These are phyloP conservation scores for Rhizopus sp. DNA, from an alignment of 371 early-diverging fungal species.

Conservation along the genomic window DNA sequence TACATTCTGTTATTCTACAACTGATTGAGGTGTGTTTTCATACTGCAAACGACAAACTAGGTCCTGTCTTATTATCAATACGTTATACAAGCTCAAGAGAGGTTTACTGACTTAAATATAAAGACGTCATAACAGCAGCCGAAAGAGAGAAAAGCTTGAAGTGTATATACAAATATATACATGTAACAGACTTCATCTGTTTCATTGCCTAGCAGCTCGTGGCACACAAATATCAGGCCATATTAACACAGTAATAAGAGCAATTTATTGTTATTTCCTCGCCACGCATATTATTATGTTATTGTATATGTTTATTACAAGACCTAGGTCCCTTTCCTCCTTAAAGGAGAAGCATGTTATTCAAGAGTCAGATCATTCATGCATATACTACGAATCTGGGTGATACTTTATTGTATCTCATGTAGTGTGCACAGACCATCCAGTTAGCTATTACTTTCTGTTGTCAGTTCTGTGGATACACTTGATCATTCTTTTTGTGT, in stretches of 20 bases:
- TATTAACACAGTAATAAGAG: neutral
- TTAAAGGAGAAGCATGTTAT: neutral
- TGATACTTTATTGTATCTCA: neutral
- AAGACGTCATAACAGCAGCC: no score
- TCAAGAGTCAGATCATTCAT: neutral
- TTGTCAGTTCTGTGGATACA: neutral
- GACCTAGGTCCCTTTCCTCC: neutral
- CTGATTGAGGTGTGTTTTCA: no score
- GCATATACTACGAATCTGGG: no score
- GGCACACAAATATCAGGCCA: slow-evolving; percentile 3
- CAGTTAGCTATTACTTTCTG: no score
- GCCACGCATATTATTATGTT: no score
- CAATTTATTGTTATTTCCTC: neutral
- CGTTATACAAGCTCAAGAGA: neutral
- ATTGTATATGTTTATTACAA: neutral
- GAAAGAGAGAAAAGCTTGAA: neutral
- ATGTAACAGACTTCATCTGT: neutral
- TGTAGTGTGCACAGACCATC: slow-evolving; percentile 5
- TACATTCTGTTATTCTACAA: no score
- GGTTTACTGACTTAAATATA: neutral
- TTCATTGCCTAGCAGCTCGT: neutral
- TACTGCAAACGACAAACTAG: no score
- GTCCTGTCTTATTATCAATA: no score
- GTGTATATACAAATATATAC: neutral
- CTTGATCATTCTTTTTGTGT: neutral